phyloP scores from a whole-genome alignment of 2,329 filamentous ascomycete genomes.

The Scedosporium apiospermum region DNA sequence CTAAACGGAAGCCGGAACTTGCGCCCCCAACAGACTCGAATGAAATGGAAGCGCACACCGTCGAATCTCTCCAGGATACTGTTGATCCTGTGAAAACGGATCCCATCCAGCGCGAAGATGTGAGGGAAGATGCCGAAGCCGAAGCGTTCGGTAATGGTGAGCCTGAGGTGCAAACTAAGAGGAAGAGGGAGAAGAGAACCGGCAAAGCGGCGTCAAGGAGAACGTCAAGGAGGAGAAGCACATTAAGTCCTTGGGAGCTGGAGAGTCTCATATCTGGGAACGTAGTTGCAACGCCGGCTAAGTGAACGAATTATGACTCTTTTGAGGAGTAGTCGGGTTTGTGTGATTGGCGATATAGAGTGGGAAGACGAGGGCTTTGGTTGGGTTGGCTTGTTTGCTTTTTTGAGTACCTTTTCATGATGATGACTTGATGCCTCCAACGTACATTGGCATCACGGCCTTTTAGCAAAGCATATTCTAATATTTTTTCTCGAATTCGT shows the following conservation, averaged over 20 bases:
- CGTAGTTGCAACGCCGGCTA: background rate
- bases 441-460: background rate
- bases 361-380: background rate
- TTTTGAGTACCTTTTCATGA: background rate
- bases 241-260: slow-evolving; percentile 66
- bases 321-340: background rate
- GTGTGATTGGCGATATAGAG: slow-evolving; percentile 1
- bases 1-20: slow-evolving; percentile 13
- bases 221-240: slow-evolving; percentile 60
- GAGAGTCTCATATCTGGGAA: slow-evolving; percentile 48
- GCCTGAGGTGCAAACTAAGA: slow-evolving; percentile 22
- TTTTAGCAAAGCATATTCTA: background rate
- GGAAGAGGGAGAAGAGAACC: slow-evolving; percentile 42
- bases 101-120: slow-evolving; percentile 8
- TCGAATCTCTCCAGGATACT: slow-evolving; percentile 11
- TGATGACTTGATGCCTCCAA: slow-evolving; percentile 4
- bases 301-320: background rate
- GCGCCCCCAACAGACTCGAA: slow-evolving; percentile 12
- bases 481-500: background rate
- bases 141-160: slow-evolving; percentile 4
- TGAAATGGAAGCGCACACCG: slow-evolving; percentile 5
- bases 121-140: slow-evolving; percentile 11
- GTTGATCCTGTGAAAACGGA: slow-evolving; percentile 27
- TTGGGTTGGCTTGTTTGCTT: background rate
- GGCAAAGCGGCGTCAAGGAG: slow-evolving; percentile 51